These are phyloP conservation scores for Tuber magnatum DNA, from an alignment of 495 filamentous ascomycete species.

Conservation along the genomic window DNA sequence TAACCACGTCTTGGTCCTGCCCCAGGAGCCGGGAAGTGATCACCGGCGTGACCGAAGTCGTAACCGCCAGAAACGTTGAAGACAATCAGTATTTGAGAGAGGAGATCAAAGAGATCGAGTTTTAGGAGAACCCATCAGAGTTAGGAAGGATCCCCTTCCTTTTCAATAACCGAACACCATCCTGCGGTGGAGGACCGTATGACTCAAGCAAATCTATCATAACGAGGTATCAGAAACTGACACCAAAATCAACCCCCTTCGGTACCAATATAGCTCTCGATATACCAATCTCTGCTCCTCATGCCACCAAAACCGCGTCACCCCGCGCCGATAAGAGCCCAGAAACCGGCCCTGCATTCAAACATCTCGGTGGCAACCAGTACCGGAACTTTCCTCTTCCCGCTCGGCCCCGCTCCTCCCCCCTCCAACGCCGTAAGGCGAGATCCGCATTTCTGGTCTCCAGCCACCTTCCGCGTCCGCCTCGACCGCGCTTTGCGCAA, in stretches of 20 bases:
- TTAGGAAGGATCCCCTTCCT: neutral
- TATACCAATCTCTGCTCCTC: neutral
- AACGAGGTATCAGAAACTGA: neutral
- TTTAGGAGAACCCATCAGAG: neutral
- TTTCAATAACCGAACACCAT: neutral
- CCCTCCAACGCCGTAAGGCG: neutral
- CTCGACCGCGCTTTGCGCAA: neutral
- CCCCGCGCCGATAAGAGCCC: neutral
- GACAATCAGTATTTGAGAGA: too few relatives aligned
- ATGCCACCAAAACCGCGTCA: neutral
- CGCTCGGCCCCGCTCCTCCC: constrained; percentile 8
- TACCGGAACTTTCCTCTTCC: constrained; percentile 12
- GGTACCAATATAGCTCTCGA: too few relatives aligned
- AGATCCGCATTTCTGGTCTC: neutral
- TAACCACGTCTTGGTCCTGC: too few relatives aligned
- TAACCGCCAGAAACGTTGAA: too few relatives aligned
- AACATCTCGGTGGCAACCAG: neutral
- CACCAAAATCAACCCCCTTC: too few relatives aligned
- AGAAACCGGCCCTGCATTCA: neutral
- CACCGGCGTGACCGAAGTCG: too few relatives aligned
- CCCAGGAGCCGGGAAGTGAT: too few relatives aligned
- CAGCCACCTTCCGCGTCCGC: neutral
- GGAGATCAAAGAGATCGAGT: neutral
- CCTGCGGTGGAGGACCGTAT: neutral
- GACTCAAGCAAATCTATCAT: neutral